Percentiles rank a stretch among this genome's conserved stretches.
These are phyloP conservation scores for Porphyrellus cyaneotinctus DNA, from an alignment of 768 basidiomycete species.

Conservation along the genomic window DNA sequence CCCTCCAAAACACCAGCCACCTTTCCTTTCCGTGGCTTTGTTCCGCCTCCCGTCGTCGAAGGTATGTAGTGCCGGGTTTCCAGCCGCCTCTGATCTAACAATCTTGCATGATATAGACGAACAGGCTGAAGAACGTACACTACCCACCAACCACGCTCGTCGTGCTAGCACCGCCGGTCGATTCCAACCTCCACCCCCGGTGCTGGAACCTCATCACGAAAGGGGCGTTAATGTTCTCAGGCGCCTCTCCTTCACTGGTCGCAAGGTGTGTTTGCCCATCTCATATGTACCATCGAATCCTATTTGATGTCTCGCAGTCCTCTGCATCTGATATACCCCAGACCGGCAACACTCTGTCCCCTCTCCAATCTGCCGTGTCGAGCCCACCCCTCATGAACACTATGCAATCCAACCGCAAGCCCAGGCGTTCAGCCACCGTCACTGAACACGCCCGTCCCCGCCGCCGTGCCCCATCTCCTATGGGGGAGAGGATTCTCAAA, in stretches of 20 bases:
- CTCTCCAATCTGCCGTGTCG: slow-evolving; percentile 51
- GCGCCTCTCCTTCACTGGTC: slow-evolving; percentile 66
- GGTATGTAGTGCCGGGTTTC: slow-evolving; percentile 38
- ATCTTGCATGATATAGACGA: slow-evolving; percentile 35
- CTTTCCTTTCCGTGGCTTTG: slow-evolving; percentile 56
- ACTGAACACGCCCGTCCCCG: slow-evolving; percentile 45
- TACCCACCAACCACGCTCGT: slow-evolving; percentile 51
- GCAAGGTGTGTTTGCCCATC: slow-evolving; percentile 45
- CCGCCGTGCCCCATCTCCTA: slow-evolving; percentile 74
- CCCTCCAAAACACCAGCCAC: slow-evolving; percentile 50
- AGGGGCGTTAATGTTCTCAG: slow-evolving; percentile 70
- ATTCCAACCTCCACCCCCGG: slow-evolving; percentile 44
- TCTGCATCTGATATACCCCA: slow-evolving; percentile 18
- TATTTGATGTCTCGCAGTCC: slow-evolving; percentile 7
- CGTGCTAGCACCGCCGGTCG: slow-evolving; percentile 58
- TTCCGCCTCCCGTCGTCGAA: slow-evolving; percentile 56
- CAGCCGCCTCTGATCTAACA: not conserved
- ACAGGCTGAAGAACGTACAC: slow-evolving; percentile 38
- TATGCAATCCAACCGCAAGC: slow-evolving; percentile 29
- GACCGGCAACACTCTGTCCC: slow-evolving; percentile 38
- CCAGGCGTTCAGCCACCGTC: slow-evolving; percentile 60
- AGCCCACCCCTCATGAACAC: slow-evolving; percentile 14
- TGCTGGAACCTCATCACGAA: slow-evolving; percentile 50
- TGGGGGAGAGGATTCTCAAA: slow-evolving; percentile 89
- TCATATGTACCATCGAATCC: too few species aligned